phyloP scores from a whole-genome alignment of 805 yeast species.

The Nakazawaea wickerhamii region DNA sequence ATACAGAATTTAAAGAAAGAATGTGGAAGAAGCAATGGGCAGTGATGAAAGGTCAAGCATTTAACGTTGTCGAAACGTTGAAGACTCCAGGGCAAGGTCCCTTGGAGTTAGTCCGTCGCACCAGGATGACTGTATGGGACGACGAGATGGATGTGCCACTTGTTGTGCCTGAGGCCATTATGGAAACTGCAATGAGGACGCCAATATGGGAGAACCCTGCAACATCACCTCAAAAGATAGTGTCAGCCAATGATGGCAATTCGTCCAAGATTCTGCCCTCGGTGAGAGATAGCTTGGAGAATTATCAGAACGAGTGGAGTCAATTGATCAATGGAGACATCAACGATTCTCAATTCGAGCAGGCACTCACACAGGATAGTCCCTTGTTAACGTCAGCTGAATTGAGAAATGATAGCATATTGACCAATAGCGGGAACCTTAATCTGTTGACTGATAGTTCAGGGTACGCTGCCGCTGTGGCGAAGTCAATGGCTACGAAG shows the following conservation, averaged over 20 bases:
- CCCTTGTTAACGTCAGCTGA: not conserved
- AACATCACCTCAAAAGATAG: not conserved
- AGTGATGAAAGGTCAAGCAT: conserved; percentile 72
- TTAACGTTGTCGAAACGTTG: conserved; percentile 64
- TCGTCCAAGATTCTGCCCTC: not conserved
- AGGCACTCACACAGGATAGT: not conserved
- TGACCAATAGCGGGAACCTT: not conserved
- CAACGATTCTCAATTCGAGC: conserved; percentile 21
- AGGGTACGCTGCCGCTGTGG: not conserved
- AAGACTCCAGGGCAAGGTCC: conserved; percentile 59
- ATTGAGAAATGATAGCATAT: not conserved
- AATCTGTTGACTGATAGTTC: not conserved
- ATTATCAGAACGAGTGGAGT: conserved; percentile 26
- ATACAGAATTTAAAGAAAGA: conserved; percentile 56
- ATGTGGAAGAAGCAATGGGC: conserved; percentile 68
- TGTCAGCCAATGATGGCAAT: not conserved
- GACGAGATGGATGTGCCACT: conserved; percentile 55
- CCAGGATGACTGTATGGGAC: conserved; percentile 53
- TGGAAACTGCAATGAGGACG: conserved; percentile 40
- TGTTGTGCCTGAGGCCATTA: conserved; percentile 30
- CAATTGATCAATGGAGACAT: conserved; percentile 25
- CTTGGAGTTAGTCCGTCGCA: conserved; percentile 55
- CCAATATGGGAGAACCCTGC: conserved; percentile 20
- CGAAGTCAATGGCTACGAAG: conserved; percentile 24
- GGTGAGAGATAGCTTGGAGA: conserved; percentile 10